Base-by-base conservation (phyloP, 2,329 filamentous ascomycete species). In the Aureobasidium sp. region DNA sequence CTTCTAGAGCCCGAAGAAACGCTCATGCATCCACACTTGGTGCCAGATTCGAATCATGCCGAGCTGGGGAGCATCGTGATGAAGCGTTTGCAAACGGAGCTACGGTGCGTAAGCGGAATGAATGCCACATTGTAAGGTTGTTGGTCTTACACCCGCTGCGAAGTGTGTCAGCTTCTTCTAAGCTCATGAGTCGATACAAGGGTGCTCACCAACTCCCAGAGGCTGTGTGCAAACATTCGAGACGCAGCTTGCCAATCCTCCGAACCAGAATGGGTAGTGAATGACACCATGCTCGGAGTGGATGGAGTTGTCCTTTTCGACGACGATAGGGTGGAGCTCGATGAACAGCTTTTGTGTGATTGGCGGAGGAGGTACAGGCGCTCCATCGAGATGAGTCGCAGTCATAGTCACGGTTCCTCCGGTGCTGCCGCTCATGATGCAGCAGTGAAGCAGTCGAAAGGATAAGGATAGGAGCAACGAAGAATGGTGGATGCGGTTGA, bases 301-400 rank as follows among this genome's bases (percentile, higher is more conserved):
- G 20, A 68, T 68, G 1, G 66, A 68, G 27, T 67, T 68, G 61
- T 68, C 65, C 53, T 68, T 68, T 29, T 68, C 62, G 41, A 67
- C 48, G 14, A 66, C 64, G 14, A 61, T 37, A 27, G 66, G 65
- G 41, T 68, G 63, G 12, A 62, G 57, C 25, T 63, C 62, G 27
- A 65, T 60, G 20, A 65, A 59, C 5, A 65, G 51, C 15, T 53
- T 52, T 31, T 63, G 57, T 14, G 62, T 62, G 44, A 65, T 65
- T 3, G 61, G 61, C 25, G 63, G 63, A 27, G 63, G 63, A 39
- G 63, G 63, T 9, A 65, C 63, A 11, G 63, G 63, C 27, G 63
- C 56, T 12, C 58, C 58, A 12, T 53, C 58, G 14, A 53, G 48
- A 53, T 61, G 47, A n/a, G 14, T 20, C 5, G 58, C 49, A 11